Base-by-base conservation (phyloP, 1,139 yeast species). In the Magnusiomyces ingens region DNA sequence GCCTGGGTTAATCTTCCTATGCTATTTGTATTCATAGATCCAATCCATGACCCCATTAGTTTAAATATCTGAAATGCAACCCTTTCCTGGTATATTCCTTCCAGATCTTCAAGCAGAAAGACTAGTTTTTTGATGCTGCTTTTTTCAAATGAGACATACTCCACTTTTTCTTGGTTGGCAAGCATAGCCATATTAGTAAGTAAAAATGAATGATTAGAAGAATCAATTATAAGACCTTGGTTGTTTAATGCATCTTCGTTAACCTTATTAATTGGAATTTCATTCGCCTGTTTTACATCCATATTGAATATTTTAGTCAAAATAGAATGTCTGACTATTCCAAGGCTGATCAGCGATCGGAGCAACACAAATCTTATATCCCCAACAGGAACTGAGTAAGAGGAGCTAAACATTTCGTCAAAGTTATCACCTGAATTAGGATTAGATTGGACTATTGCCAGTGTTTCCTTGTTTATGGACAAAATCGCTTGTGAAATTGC, bases 1-100 rank as follows among this genome's bases (percentile, higher is more conserved):
- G 78, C 73, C 46, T 81, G 70, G 21, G 80, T 64, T 15, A 83
- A 64, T 48, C 85, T 68, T 55, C 78, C 74, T 50, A 83, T 65
- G 21, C 58, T 52, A 6, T 63, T 57, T 1, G 60, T 55, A 70
- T 75, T 60, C 17, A 59, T 59, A 12, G 52, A 45, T 18, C 56
- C 55, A 0, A 60, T 51, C 61, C 64, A 62, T 35, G 59, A 60
- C 4, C 57, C 51, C 8, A 60, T 52, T 37, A 58, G 52, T 41
- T 56, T 52, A 8, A 63, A 50, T 12, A 65, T 47, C 21, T 58
- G 55, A 22, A 52, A 54, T 10, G 69, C 64, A n/a, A 60, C 57
- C 40, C 53, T 59, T 51, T 57, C 60, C 48, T 65, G 69, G 29
- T 61, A 58, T 37, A 52, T 52, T 0, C 69, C 70, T 48, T 60